phyloP scores from a whole-genome alignment of 2,329 filamentous ascomycete genomes.

The Fusarium tuaranense region DNA sequence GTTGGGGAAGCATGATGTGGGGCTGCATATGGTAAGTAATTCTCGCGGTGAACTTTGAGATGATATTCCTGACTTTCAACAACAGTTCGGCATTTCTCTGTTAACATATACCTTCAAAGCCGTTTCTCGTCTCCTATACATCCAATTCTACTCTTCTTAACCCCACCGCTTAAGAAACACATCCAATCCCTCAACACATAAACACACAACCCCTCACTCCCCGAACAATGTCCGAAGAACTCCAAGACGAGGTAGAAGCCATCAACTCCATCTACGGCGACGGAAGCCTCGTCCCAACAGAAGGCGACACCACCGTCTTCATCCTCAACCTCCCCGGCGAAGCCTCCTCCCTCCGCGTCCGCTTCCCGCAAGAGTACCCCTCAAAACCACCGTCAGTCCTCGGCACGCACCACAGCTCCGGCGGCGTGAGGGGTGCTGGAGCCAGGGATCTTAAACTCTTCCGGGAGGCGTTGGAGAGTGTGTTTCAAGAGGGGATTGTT shows the following conservation, averaged over 20 bases:
- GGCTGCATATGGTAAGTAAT: conserved; percentile 24
- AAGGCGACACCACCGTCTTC: conserved; percentile 56
- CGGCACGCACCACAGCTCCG: conserved; percentile 85
- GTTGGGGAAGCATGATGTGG: conserved; percentile 32
- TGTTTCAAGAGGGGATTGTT: conserved; percentile 80
- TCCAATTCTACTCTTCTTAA: neutral
- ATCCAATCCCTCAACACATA: neutral
- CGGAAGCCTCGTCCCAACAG: conserved; percentile 65
- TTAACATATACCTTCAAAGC: neutral
- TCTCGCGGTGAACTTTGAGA: conserved; percentile 18
- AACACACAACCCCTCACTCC: conserved; percentile 16
- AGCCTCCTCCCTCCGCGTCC: conserved; percentile 69
- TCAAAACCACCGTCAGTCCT: conserved; percentile 77
- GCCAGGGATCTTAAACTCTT: conserved; percentile 77
- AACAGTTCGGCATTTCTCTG: neutral
- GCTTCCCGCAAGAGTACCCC: conserved; percentile 82
- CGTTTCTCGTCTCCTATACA: neutral
- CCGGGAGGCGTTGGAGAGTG: conserved; percentile 71
- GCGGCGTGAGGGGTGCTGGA: conserved; percentile 78
- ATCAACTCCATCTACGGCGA: conserved; percentile 88
- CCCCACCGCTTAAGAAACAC: neutral
- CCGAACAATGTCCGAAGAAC: conserved; percentile 65
- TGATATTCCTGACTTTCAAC: conserved; percentile 9
- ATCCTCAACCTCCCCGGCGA: conserved; percentile 76
- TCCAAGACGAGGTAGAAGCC: conserved; percentile 81